Percentiles rank a stretch among this genome's conserved stretches.
These are phyloP conservation scores for Metarhizium sp. DNA, from an alignment of 2,329 filamentous ascomycete species.

Conservation along the genomic window DNA sequence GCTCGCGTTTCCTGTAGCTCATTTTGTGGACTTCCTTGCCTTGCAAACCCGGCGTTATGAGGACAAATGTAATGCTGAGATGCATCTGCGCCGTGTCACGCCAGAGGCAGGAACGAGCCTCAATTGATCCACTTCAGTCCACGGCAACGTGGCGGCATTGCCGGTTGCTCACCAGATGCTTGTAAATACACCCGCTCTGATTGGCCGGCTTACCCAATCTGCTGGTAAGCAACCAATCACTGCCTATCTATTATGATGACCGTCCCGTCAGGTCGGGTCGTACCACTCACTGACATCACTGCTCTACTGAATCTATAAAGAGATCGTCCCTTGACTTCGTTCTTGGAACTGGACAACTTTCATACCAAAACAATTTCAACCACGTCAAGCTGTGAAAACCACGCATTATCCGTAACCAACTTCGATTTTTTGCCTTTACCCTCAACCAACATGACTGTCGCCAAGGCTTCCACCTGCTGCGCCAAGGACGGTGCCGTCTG, in stretches of 20 bases:
- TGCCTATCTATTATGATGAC: neutral
- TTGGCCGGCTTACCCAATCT: conserved; percentile 2
- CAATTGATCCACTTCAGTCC: neutral
- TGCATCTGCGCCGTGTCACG: too few species aligned
- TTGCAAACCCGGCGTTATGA: too few species aligned
- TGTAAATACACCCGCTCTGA: conserved; percentile 9
- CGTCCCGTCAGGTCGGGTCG: neutral
- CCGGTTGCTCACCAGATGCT: conserved; percentile 5
- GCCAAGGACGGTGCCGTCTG: conserved; percentile 42
- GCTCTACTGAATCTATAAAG: conserved; percentile 9
- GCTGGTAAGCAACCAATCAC: conserved; percentile 6
- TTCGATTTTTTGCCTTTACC: neutral
- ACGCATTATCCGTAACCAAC: neutral
- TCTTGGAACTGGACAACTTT: neutral
- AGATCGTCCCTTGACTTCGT: conserved; percentile 1
- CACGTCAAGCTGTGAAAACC: neutral
- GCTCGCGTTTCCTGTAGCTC: too few species aligned
- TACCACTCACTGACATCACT: neutral
- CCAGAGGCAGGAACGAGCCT: neutral
- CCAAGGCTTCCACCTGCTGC: conserved; percentile 44
- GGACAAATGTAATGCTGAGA: too few species aligned
- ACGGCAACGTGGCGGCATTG: neutral
- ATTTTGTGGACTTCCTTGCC: too few species aligned
- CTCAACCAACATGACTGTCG: conserved; percentile 21
- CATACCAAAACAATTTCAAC: neutral